Evolutionary conservation across 345 rosid species (phyloP), one percentile per base, ranked within the genome.

Genomic region (Conringia planisiliqua): DNA sequence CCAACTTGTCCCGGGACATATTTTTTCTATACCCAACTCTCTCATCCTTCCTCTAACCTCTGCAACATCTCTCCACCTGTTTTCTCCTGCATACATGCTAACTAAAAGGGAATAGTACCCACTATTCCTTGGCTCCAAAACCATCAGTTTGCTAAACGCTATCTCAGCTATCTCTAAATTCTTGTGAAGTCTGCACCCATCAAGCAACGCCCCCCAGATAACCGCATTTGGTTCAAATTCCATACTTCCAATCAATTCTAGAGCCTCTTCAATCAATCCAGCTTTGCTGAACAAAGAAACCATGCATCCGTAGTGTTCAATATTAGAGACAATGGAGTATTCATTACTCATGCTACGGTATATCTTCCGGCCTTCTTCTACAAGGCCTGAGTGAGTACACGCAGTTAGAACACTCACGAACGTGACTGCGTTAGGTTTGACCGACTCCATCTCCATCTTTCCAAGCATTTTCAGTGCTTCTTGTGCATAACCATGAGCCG

Each of bases 301-400:
- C 88, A 89, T 81, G 79, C 94, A 88, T 75, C 98, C 95, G 27
- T 84, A 89, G 58, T 87, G 93, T 70, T 87, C 88, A 29, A 86
- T 58, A 63, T 71, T 66, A 13, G 87, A 86, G 62, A 47, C 47
- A 47, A 90, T 81, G 24, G 65, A 82, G 75, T 83, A 86, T 62
- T 81, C 82, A 60, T 39, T 12, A 8, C 63, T 78, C 91, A 90
- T 89, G 73, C 89, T 83, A 61, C 38, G 72, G 70, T 90, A 90
- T 60, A 72, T 77, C 66, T 38, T 68, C 46, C 78, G 84, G 36
- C 97, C 95, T 77, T 86, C 93, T 67, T 87, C 84, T n/a, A 87
- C 88, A 29, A 93, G 82, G 29, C 98, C 98, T 24, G 87, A 89
- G 67, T 89, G 98, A 72, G 88, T 79, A 79, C 92, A 93, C 11